Evolutionary conservation across 805 yeast genomes (phyloP).

Genomic region (Cyberlindnera xylosilytica): DNA sequence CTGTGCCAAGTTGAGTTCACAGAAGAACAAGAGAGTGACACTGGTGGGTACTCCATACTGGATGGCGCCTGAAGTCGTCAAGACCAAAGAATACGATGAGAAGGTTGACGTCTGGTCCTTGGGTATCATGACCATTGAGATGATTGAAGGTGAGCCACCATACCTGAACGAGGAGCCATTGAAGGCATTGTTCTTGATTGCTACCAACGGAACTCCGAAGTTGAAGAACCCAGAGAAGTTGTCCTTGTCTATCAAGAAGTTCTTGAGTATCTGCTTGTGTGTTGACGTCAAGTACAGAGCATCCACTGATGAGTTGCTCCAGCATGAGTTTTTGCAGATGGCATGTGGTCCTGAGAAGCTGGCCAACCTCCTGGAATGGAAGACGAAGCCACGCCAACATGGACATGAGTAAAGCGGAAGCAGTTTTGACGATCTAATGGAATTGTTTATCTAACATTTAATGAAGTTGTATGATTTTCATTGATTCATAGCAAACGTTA

Average conservation of each 20-base stretch:
- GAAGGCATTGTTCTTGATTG: slow-evolving; percentile 89
- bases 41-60: slow-evolving; percentile 99
- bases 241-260: slow-evolving; percentile 75
- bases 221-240: slow-evolving; percentile 85
- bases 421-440: no score
- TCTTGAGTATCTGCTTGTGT: slow-evolving; percentile 85
- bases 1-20: slow-evolving; percentile 89
- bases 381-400: slow-evolving; percentile 16
- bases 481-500: no score
- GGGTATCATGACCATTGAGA: slow-evolving; percentile 97
- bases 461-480: no score
- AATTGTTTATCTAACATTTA: no score
- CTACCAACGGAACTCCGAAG: slow-evolving; percentile 96
- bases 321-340: slow-evolving; percentile 66
- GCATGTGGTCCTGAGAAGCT: slow-evolving; percentile 61
- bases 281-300: slow-evolving; percentile 94
- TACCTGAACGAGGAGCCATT: slow-evolving; percentile 94
- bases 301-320: slow-evolving; percentile 79
- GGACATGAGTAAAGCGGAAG: not conserved
- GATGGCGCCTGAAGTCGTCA: slow-evolving; percentile 99
- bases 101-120: slow-evolving; percentile 98
- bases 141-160: slow-evolving; percentile 99
- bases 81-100: slow-evolving; percentile 92
- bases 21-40: slow-evolving; percentile 87
- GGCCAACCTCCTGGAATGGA: slow-evolving; percentile 56